These are phyloP conservation scores for Penicillium polonicum DNA, from an alignment of 2,329 filamentous ascomycete species.

Conservation along the genomic window DNA sequence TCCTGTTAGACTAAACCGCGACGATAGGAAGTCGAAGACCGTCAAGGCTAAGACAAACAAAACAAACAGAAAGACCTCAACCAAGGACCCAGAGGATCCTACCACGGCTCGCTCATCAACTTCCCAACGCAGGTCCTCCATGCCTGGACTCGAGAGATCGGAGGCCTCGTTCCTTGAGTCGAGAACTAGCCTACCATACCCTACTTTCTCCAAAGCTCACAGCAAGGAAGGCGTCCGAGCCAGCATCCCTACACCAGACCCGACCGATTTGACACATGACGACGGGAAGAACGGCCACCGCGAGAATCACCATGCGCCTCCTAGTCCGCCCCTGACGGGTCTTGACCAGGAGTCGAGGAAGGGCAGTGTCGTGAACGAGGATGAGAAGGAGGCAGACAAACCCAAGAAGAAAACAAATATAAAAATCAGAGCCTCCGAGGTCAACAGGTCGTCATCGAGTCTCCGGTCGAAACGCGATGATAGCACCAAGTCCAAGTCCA, in stretches of 20 bases:
- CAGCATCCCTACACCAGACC: conserved; percentile 64
- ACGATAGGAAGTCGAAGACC: conserved; percentile 27
- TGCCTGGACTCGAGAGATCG: conserved; percentile 50
- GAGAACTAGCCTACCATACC: conserved; percentile 65
- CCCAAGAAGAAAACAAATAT: conserved; percentile 37
- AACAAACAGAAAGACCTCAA: conserved; percentile 20
- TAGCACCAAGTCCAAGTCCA: conserved; percentile 30
- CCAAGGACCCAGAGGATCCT: conserved; percentile 35
- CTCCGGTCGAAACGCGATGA: conserved; percentile 42
- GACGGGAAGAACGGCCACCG: conserved; percentile 38
- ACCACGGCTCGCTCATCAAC: conserved; percentile 21
- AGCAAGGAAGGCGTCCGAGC: conserved; percentile 77
- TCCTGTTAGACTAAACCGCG: conserved; percentile 39
- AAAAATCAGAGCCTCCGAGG: conserved; percentile 35
- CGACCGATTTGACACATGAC: conserved; percentile 63
- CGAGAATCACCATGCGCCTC: conserved; percentile 41
- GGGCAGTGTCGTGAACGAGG: conserved; percentile 32
- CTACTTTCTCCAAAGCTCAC: conserved; percentile 82
- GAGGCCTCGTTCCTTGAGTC: conserved; percentile 44
- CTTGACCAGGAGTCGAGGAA: conserved; percentile 43
- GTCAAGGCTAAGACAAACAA: background rate
- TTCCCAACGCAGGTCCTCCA: conserved; percentile 47
- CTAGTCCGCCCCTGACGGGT: conserved; percentile 50
- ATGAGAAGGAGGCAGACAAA: conserved; percentile 37
- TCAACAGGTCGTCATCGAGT: conserved; percentile 45